phyloP scores from a whole-genome alignment of 2,329 filamentous ascomycete species.

The Calonectria fujianensis region DNA sequence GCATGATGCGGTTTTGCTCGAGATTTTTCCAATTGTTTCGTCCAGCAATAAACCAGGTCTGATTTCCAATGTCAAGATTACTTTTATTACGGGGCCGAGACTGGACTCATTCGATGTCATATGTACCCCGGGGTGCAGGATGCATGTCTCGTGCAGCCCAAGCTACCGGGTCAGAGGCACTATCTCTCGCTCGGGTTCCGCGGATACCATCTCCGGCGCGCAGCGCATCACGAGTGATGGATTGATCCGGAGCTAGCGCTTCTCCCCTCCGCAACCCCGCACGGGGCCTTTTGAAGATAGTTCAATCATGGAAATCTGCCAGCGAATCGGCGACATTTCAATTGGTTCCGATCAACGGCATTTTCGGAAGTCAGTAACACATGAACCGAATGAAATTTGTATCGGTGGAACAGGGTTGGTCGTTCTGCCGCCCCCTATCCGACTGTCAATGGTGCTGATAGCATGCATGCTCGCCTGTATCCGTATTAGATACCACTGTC shows the following conservation, averaged over 20 bases:
- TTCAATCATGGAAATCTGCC: background rate
- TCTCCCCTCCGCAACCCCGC: background rate
- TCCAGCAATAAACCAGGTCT: no score
- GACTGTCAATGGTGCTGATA: background rate
- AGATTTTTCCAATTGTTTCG: background rate
- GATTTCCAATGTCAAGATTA: background rate
- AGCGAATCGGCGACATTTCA: conserved; percentile 5
- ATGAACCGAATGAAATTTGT: background rate
- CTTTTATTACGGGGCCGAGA: background rate
- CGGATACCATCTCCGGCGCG: background rate
- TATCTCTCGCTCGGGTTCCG: conserved; percentile 11
- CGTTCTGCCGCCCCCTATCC: background rate
- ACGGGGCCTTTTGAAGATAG: background rate
- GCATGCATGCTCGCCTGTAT: background rate
- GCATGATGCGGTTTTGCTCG: background rate
- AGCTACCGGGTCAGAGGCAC: background rate
- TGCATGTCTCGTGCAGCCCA: no score
- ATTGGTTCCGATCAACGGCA: background rate
- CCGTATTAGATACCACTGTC: background rate
- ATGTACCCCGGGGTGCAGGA: background rate
- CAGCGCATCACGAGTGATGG: background rate
- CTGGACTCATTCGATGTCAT: background rate
- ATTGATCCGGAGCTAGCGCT: conserved; percentile 16
- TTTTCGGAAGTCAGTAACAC: background rate
- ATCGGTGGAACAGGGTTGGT: background rate